A percentile compares a stretch with the other conserved stretches of the same genome.
These are phyloP conservation scores for Pseudognaphalium luteoalbum DNA, from an alignment of 129 eudicot genomes.

Conservation along the genomic window DNA sequence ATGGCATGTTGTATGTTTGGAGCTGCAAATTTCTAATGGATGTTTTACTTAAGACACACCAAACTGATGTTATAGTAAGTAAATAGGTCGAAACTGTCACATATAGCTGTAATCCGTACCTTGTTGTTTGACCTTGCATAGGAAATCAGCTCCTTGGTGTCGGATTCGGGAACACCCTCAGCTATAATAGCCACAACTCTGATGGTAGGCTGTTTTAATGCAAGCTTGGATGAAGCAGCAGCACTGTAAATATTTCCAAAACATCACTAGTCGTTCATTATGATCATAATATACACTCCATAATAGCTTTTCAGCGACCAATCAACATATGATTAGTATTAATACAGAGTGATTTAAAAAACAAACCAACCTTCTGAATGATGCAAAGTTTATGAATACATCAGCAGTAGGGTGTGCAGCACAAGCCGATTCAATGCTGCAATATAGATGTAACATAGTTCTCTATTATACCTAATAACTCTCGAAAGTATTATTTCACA, in stretches of 20 bases:
- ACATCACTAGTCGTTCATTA: background rate
- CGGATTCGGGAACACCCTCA: constrained; percentile 96
- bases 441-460: constrained; percentile 21
- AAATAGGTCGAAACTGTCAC: background rate
- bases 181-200: constrained; percentile 97
- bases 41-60: background rate
- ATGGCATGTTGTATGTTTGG: background rate
- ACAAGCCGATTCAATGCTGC: constrained; percentile 93
- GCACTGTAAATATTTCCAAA: constrained; percentile 57
- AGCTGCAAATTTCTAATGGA: no score
- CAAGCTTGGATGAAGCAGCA: constrained; percentile 94
- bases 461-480: background rate
- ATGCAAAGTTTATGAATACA: constrained; percentile 96
- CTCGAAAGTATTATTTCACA: background rate
- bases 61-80: background rate
- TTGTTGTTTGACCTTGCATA: constrained; percentile 88
- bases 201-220: constrained; percentile 93
- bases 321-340: background rate
- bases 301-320: background rate
- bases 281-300: background rate
- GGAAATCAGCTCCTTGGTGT: constrained; percentile 88
- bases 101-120: constrained; percentile 40
- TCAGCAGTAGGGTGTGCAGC: constrained; percentile 99
- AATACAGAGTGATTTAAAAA: background rate
- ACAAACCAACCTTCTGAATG: constrained; percentile 75